Evolutionary conservation across 257 asterid genomes (phyloP).

Genomic region (Leonotis leonurus): DNA sequence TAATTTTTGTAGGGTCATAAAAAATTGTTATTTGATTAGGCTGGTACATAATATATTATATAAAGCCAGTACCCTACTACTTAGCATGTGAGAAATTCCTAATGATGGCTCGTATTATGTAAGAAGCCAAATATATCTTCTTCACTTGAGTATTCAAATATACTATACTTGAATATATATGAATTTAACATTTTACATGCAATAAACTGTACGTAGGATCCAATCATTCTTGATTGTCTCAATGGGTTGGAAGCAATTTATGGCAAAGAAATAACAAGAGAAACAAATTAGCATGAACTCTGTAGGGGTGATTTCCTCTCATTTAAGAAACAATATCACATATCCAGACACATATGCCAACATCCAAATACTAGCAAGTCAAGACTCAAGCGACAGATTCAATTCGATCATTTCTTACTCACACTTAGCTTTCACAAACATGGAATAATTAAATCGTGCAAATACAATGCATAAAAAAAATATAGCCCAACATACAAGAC

Average conservation of each 20-base stretch:
- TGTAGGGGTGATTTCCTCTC: background rate
- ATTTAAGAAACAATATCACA: slow-evolving; percentile 20
- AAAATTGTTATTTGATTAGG: too few relatives aligned
- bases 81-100: too few relatives aligned
- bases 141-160: too few relatives aligned
- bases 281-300: too few relatives aligned
- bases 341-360: slow-evolving; percentile 14
- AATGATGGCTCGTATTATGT: too few relatives aligned
- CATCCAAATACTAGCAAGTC: slow-evolving; percentile 19
- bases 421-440: slow-evolving; percentile 23
- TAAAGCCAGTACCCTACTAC: too few relatives aligned
- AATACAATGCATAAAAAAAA: slow-evolving; percentile 15
- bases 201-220: too few relatives aligned
- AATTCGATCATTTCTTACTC: slow-evolving; percentile 14
- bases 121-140: too few relatives aligned
- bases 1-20: too few relatives aligned
- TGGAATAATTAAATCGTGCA: slow-evolving; percentile 15
- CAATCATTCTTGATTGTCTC: background rate
- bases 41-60: too few relatives aligned
- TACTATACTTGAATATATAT: too few relatives aligned
- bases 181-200: too few relatives aligned
- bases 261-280: background rate
- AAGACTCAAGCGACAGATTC: slow-evolving; percentile 21
- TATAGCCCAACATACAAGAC: background rate
- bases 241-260: background rate